Base-by-base conservation (phyloP, 2,329 filamentous ascomycete genomes). In the Aspergillus sp. region DNA sequence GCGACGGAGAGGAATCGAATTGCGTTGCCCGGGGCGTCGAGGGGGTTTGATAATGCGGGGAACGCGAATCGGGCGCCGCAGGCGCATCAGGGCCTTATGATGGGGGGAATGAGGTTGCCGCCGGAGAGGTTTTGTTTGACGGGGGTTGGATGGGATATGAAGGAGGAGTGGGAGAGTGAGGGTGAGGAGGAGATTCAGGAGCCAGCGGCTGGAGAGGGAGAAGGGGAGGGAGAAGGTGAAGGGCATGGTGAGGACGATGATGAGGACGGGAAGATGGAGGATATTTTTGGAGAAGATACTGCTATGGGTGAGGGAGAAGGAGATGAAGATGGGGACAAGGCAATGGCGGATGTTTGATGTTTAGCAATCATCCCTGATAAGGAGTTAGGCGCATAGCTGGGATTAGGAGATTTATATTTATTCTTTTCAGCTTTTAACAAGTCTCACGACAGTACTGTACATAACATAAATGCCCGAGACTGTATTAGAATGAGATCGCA, bases 61-160 rank as follows among this genome's bases (percentile, higher is more conserved):
- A 53, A 45, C 54, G 55, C 60, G 46, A 63, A 52, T 50, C 54
- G 41, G 46, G 46, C 45, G 19, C 54, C 47, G 44, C 48, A 58
- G n/a, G 49, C 59, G 15, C 60, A 62, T 38, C 65, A 63, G 46
- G 66, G 69, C 50, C 58, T 71, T 6, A 53, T 68, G 44, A 67
- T 74, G 56, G 72, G 74, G 58, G 81, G 81, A 2, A 69, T 84
- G 49, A 69, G 80, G 49, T 60, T 84, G 59, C 82, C 82, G 51
- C 77, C 78, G 12, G 82, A 84, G 72, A 69, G 80, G 62, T 84
- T 82, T 57, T 80, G 78, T 62, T 66, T 81, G 44, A 81, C 77
- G 3, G 79, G 79, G 0, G 69, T 71, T 7, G 76, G 74, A 30
- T 82, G 78, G 79, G 71, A 73, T 33, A 62, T 82, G 64, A 75